Percentiles rank a stretch among this genome's conserved stretches.
Evolutionary conservation across 2,329 filamentous ascomycete genomes (phyloP).

Genomic region (Elsinoe necatrix): DNA sequence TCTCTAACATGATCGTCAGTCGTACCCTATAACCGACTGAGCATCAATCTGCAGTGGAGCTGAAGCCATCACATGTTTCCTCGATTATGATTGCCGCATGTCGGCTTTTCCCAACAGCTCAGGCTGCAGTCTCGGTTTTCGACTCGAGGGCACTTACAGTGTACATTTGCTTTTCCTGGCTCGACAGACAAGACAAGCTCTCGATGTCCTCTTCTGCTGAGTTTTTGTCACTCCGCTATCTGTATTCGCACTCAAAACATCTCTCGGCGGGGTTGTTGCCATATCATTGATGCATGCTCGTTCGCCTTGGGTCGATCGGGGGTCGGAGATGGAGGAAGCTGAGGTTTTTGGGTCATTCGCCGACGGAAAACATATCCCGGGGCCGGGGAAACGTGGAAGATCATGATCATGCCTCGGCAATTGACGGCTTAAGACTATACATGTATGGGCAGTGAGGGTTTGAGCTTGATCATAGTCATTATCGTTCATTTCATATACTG

Average conservation of each 20-base stretch:
- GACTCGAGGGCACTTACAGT: slow-evolving; percentile 34
- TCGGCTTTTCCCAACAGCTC: slow-evolving; percentile 1
- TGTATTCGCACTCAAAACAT: background rate
- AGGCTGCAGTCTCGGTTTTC: background rate
- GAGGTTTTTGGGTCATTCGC: slow-evolving; percentile 7
- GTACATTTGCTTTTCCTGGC: slow-evolving; percentile 45
- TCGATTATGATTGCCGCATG: background rate
- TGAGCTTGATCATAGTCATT: background rate
- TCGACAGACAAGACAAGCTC: slow-evolving; percentile 42
- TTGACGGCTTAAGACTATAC: background rate
- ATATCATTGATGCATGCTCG: slow-evolving; percentile 4
- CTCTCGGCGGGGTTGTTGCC: slow-evolving; percentile 11
- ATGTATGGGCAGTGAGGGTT: background rate
- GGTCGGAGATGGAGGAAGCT: slow-evolving; percentile 4
- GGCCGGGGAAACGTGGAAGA: background rate
- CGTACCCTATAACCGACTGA: slow-evolving; percentile 11
- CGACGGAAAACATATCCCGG: background rate
- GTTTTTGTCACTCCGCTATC: slow-evolving; percentile 13
- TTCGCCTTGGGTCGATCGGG: background rate
- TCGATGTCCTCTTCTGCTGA: slow-evolving; percentile 13
- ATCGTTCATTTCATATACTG: background rate
- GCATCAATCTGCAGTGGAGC: slow-evolving; percentile 6
- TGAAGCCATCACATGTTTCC: slow-evolving; percentile 15
- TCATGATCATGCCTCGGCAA: slow-evolving; percentile 1
- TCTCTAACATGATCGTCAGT: slow-evolving; percentile 27